Conservation (phyloP, 768 basidiomycete genomes). For the Boletus vermiculosoides region DNA sequence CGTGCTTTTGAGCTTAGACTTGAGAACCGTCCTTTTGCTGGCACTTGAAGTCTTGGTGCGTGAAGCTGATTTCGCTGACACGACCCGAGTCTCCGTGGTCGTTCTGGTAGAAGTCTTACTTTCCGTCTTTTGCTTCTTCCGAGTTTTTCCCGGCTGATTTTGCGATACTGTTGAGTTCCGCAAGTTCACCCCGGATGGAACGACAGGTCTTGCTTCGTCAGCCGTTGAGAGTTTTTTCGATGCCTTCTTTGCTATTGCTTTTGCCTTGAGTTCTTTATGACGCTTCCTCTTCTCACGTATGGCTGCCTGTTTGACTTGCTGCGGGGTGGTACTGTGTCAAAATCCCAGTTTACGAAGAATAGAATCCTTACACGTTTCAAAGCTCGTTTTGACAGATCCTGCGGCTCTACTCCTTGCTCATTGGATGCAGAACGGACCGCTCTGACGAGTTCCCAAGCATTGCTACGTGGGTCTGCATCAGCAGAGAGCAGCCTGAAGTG, state of each 20-base stretch:
- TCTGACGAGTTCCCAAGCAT: slow-evolving; percentile 46
- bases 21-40: slow-evolving; percentile 1
- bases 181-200: not conserved
- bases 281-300: slow-evolving; percentile 49
- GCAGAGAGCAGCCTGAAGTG: slow-evolving; percentile 46
- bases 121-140: slow-evolving; percentile 20
- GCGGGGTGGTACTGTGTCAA: slow-evolving; percentile 2
- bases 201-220: not conserved
- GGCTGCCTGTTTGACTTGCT: slow-evolving; percentile 48
- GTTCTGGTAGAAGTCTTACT: not conserved
- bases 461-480: slow-evolving; percentile 40
- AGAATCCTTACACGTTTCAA: slow-evolving; percentile 54
- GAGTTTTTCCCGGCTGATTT: not conserved
- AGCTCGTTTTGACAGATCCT: slow-evolving; percentile 53
- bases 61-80: slow-evolving; percentile 1
- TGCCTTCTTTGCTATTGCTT: slow-evolving; percentile 39
- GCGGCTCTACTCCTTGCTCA: slow-evolving; percentile 5
- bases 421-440: slow-evolving; percentile 7
- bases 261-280: slow-evolving; percentile 44
- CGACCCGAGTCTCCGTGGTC: not conserved
- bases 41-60: not conserved
- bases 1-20: slow-evolving; percentile 1
- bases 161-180: not conserved
- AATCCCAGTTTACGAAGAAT: not conserved
- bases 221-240: not conserved